Percentiles rank a stretch among this genome's conserved stretches.
These are phyloP conservation scores for Mallotus repandus DNA, from an alignment of 441 rosid genomes.

Conservation along the genomic window DNA sequence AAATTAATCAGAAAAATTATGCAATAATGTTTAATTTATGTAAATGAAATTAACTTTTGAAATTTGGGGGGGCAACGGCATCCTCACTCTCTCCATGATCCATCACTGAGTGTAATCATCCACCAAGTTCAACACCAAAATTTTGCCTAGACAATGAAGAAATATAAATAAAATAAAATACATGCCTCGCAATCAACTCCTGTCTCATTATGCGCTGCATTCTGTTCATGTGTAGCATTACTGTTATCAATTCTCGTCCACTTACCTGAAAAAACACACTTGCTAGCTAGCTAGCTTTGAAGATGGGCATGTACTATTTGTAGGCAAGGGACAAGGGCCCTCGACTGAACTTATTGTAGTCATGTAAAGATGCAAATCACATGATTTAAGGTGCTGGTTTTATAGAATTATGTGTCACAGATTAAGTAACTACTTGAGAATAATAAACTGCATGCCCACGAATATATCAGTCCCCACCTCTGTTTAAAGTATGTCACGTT, in stretches of 20 bases:
- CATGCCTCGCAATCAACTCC: too few species aligned
- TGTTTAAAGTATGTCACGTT: neutral
- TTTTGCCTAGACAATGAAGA: too few species aligned
- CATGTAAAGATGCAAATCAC: constrained; percentile 25
- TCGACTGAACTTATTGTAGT: constrained; percentile 15
- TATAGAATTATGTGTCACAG: neutral
- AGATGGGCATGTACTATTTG: neutral
- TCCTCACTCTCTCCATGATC: too few species aligned
- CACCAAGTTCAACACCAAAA: too few species aligned
- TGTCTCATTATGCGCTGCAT: too few species aligned
- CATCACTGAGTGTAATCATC: too few species aligned
- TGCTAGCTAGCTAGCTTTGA: too few species aligned
- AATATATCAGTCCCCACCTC: constrained; percentile 2
- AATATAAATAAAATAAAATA: too few species aligned
- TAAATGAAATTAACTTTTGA: too few species aligned
- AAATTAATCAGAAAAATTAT: too few species aligned
- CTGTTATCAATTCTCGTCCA: neutral
- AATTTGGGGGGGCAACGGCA: too few species aligned
- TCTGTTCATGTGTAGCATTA: neutral
- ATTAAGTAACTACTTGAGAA: neutral
- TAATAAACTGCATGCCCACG: neutral
- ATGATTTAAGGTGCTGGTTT: constrained; percentile 19
- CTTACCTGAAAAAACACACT: neutral
- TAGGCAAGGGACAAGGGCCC: constrained; percentile 15
- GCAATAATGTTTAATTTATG: too few species aligned